phyloP scores from a whole-genome alignment of 192 early-diverging fungal genomes.

The Rhizoclosmatium globosum region DNA sequence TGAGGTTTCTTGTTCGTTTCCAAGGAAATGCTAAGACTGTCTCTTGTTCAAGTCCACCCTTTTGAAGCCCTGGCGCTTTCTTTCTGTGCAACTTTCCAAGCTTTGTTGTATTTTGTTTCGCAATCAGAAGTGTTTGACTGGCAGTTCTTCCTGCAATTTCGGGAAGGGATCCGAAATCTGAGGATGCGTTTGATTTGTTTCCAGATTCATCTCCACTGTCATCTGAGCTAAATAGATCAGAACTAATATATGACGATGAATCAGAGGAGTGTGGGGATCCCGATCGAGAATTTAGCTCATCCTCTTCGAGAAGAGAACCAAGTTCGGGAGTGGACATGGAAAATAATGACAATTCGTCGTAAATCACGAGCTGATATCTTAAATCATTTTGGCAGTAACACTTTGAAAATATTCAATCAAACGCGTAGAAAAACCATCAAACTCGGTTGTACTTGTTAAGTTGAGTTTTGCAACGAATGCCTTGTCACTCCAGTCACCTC shows the following conservation, averaged over 20 bases:
- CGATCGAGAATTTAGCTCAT: not conserved
- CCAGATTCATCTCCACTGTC: not conserved
- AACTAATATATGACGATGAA: not conserved
- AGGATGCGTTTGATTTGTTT: not conserved
- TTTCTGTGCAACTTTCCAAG: not conserved
- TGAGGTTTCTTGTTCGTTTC: conserved; percentile 7
- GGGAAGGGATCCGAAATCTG: not conserved
- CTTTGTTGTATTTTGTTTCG: not conserved
- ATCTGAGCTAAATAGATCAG: not conserved
- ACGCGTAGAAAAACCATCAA: not conserved
- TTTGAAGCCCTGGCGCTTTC: not conserved
- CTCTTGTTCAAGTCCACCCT: conserved; percentile 33
- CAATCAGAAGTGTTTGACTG: conserved; percentile 4
- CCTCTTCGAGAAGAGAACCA: not conserved
- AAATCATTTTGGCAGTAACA: not conserved
- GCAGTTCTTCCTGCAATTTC: not conserved
- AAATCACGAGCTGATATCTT: not conserved
- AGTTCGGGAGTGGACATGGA: too few relatives aligned
- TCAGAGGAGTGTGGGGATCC: not conserved
- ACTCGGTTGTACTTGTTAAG: conserved; percentile 10
- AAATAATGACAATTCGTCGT: not conserved
- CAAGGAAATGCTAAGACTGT: conserved; percentile 26
- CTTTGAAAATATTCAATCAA: conserved; percentile 5
- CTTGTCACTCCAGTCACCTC: conserved; percentile 16
- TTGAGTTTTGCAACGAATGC: conserved; percentile 11